Conservation (phyloP, 257 asterid species). For the Gentiana macrophylla region DNA sequence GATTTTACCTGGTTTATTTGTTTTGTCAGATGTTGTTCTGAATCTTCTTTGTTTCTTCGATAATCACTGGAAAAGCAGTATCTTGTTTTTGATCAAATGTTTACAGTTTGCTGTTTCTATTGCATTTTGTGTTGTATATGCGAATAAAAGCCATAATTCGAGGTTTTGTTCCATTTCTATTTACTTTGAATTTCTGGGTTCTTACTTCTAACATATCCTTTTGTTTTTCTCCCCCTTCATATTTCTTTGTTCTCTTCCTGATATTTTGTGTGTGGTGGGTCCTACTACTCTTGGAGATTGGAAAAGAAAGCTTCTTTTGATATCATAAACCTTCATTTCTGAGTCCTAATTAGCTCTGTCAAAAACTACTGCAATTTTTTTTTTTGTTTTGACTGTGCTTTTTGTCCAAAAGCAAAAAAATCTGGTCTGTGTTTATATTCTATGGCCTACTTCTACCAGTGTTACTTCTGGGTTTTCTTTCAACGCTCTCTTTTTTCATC, state of each 20-base stretch:
- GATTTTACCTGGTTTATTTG: too few relatives aligned
- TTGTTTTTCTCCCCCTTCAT: neutral
- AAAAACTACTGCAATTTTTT: slow-evolving; percentile 9
- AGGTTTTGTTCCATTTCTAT: neutral
- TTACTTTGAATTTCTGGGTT: neutral
- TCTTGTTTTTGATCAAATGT: too few relatives aligned
- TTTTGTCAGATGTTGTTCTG: too few relatives aligned
- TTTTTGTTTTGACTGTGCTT: slow-evolving; percentile 11
- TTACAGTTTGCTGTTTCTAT: too few relatives aligned
- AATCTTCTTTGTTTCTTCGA: too few relatives aligned
- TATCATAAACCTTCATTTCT: slow-evolving; percentile 25
- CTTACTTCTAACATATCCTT: neutral
- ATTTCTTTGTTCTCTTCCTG: neutral
- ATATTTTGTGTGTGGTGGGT: neutral
- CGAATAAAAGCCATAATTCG: too few relatives aligned
- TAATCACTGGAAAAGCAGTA: too few relatives aligned
- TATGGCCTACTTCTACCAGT: slow-evolving; percentile 23
- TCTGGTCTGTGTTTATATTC: slow-evolving; percentile 34
- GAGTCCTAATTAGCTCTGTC: slow-evolving; percentile 4
- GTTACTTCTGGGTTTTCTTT: neutral
- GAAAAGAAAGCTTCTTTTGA: slow-evolving; percentile 23
- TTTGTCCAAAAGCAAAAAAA: slow-evolving; percentile 16
- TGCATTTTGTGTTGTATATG: too few relatives aligned
- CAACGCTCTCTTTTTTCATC: neutral
- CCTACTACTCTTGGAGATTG: slow-evolving; percentile 1